Conservation (phyloP, 2,329 filamentous ascomycete genomes). For the Penicillium psychrosexuale region DNA sequence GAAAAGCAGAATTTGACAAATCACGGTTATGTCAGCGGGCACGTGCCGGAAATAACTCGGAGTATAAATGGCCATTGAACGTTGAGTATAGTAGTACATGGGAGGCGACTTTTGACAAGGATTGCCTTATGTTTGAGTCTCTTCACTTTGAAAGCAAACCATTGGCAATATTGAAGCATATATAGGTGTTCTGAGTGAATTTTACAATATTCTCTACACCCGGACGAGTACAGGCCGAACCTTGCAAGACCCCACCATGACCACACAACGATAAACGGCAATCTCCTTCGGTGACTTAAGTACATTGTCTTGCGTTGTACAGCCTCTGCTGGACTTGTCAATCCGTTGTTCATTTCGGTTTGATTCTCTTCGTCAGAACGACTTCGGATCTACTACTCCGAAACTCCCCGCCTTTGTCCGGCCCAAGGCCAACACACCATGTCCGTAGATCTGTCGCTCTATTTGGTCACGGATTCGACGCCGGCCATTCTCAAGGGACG, state of each 20-base stretch:
- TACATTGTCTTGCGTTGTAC: neutral
- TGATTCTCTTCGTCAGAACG: neutral
- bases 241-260: slow-evolving; percentile 4
- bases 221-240: neutral
- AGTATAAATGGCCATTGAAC: neutral
- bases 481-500: slow-evolving; percentile 70
- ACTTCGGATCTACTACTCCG: neutral
- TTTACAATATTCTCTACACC: neutral
- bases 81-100: neutral
- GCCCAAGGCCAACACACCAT: slow-evolving; percentile 25
- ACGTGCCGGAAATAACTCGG: slow-evolving; percentile 21
- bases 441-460: slow-evolving; percentile 72
- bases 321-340: neutral
- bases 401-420: neutral
- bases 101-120: too few species aligned
- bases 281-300: slow-evolving; percentile 1
- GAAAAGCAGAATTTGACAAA: slow-evolving; percentile 24
- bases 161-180: neutral
- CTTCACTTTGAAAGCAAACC: neutral
- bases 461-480: slow-evolving; percentile 93
- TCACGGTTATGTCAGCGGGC: slow-evolving; percentile 25
- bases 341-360: neutral
- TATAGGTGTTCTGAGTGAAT: neutral
- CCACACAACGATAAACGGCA: slow-evolving; percentile 3
- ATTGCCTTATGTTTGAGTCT: neutral